Conservation (phyloP, 1,139 yeast species). For the Lodderomyces elongisporus region DNA sequence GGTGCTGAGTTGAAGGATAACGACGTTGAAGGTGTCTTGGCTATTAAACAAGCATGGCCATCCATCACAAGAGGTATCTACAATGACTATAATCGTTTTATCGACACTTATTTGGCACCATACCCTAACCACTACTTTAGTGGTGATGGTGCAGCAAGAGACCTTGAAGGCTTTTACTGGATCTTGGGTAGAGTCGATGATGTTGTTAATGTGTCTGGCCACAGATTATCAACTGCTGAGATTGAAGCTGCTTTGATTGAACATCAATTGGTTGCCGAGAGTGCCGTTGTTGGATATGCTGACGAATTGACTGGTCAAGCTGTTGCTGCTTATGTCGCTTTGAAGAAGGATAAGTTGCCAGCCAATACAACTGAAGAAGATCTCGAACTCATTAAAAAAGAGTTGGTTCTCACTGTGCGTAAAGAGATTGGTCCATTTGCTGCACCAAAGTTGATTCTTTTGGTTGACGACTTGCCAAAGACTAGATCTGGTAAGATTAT, state of each 20-base stretch:
- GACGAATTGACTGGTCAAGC: slow-evolving; percentile 83
- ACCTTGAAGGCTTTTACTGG: slow-evolving; percentile 73
- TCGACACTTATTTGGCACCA: slow-evolving; percentile 69
- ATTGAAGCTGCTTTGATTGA: slow-evolving; percentile 76
- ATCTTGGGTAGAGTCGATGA: slow-evolving; percentile 79
- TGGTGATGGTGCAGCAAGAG: slow-evolving; percentile 83
- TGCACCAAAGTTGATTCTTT: slow-evolving; percentile 67
- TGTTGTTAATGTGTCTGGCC: slow-evolving; percentile 79
- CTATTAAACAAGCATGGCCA: slow-evolving; percentile 71
- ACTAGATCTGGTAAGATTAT: slow-evolving; percentile 80
- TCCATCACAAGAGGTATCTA: slow-evolving; percentile 74
- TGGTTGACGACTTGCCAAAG: slow-evolving; percentile 76
- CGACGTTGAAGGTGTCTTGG: slow-evolving; percentile 72
- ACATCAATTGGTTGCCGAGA: slow-evolving; percentile 64
- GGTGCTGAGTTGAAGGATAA: slow-evolving; percentile 61
- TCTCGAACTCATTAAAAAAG: slow-evolving; percentile 56
- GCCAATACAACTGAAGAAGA: slow-evolving; percentile 31
- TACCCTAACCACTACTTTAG: slow-evolving; percentile 68
- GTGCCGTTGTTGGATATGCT: slow-evolving; percentile 77
- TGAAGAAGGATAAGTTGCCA: slow-evolving; percentile 38
- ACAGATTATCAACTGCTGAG: slow-evolving; percentile 76
- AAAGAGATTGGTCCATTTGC: slow-evolving; percentile 84
- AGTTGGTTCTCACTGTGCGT: slow-evolving; percentile 65
- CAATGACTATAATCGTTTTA: slow-evolving; percentile 61
- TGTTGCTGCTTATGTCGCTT: slow-evolving; percentile 73